These are phyloP conservation scores for Monosporascus sp. DNA, from an alignment of 2,329 filamentous ascomycete species.

Conservation along the genomic window DNA sequence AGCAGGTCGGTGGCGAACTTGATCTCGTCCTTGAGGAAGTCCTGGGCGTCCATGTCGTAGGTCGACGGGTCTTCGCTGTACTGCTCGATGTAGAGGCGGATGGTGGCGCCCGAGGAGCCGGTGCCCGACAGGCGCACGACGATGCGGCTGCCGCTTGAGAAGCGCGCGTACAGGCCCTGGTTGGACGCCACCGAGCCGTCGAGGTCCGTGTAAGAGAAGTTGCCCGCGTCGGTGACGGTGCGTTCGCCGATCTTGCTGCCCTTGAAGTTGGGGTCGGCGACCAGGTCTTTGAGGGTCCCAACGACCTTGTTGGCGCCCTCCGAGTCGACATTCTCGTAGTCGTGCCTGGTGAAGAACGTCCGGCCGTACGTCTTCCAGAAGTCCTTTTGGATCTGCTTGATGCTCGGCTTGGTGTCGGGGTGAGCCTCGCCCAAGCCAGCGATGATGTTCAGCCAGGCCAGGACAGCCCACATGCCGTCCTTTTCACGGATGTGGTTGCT, in stretches of 20 bases:
- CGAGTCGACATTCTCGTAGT: conserved; percentile 92
- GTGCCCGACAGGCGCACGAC: conserved; percentile 94
- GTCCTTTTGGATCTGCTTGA: conserved; percentile 91
- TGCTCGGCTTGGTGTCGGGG: conserved; percentile 76
- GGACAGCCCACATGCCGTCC: conserved; percentile 94
- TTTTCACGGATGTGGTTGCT: conserved; percentile 99
- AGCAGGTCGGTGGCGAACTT: conserved; percentile 77
- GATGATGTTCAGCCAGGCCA: conserved; percentile 98
- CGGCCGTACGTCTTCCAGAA: conserved; percentile 97
- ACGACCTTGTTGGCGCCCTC: conserved; percentile 90
- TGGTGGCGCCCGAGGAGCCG: conserved; percentile 90
- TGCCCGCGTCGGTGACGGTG: conserved; percentile 83
- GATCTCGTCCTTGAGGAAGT: conserved; percentile 88
- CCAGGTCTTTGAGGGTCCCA: conserved; percentile 70
- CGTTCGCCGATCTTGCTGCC: conserved; percentile 73
- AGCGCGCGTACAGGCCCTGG: conserved; percentile 92
- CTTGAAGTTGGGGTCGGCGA: conserved; percentile 69
- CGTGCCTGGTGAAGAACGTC: conserved; percentile 98
- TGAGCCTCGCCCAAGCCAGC: conserved; percentile 84
- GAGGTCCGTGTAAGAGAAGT: conserved; percentile 98
- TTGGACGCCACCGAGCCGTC: conserved; percentile 93
- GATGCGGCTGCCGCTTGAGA: conserved; percentile 90
- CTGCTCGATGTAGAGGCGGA: conserved; percentile 95
- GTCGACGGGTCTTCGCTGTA: conserved; percentile 77
- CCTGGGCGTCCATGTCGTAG: conserved; percentile 80